Conservation (phyloP, 2,329 filamentous ascomycete species). For the Fusarium neocosmosporiellum region DNA sequence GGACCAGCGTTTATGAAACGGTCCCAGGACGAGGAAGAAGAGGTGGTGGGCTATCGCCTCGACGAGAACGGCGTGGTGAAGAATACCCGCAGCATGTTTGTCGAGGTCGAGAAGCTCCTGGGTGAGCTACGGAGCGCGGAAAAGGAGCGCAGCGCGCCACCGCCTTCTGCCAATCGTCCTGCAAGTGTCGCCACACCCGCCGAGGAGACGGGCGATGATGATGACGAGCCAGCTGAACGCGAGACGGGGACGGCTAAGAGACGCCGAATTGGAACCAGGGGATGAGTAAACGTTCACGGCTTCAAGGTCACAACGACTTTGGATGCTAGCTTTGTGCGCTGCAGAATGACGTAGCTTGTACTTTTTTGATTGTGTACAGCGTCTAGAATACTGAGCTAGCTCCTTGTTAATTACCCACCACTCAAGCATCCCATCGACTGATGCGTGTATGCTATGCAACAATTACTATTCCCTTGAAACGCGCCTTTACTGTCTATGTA, state of each 20-base stretch:
- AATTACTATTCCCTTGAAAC: conserved; percentile 1
- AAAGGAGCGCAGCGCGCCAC: conserved; percentile 58
- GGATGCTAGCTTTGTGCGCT: conserved; percentile 28
- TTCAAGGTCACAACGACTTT: conserved; percentile 19
- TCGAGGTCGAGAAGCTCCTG: conserved; percentile 84
- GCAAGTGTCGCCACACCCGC: conserved; percentile 54
- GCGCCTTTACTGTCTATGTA: not conserved
- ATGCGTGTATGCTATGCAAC: conserved; percentile 5
- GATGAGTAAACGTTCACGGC: conserved; percentile 34
- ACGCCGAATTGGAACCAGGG: conserved; percentile 50
- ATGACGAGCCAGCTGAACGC: conserved; percentile 60
- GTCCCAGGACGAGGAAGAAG: conserved; percentile 56
- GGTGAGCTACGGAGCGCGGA: conserved; percentile 82
- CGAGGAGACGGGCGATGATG: conserved; percentile 61
- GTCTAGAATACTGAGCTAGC: conserved; percentile 39
- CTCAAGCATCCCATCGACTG: conserved; percentile 17
- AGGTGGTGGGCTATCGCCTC: conserved; percentile 70
- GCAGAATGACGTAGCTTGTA: conserved; percentile 30
- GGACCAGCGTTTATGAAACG: conserved; percentile 69
- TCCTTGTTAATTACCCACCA: conserved; percentile 37
- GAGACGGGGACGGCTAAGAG: conserved; percentile 51
- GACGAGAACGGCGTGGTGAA: conserved; percentile 89
- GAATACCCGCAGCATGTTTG: conserved; percentile 89
- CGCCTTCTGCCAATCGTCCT: conserved; percentile 48
- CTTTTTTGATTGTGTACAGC: conserved; percentile 40